These are phyloP conservation scores for Melampsora larici-populina DNA, from an alignment of 1,284 basidiomycete genomes.

Conservation along the genomic window DNA sequence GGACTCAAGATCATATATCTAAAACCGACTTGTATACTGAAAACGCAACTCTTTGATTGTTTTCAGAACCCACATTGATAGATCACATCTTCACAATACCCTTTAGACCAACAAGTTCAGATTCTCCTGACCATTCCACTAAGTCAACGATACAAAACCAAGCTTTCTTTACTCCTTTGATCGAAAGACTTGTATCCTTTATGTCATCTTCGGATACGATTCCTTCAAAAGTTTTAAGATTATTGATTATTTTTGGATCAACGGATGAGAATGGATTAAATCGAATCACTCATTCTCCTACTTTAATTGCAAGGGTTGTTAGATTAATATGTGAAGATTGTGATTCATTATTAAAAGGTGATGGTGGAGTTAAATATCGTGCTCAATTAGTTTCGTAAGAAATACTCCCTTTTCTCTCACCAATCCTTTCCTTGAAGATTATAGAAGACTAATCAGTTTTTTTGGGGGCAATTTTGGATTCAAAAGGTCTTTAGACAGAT, in stretches of 20 bases:
- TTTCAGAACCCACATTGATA: too few species aligned
- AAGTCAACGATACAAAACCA: too few species aligned
- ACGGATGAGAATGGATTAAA: background rate
- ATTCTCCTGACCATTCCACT: too few species aligned
- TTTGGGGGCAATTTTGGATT: background rate
- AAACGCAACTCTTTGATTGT: too few species aligned
- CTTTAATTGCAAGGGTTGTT: background rate
- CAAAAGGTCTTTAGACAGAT: conserved; percentile 12
- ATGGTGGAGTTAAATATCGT: conserved; percentile 6
- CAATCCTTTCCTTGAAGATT: background rate
- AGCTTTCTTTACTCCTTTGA: background rate
- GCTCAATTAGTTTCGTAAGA: conserved; percentile 9
- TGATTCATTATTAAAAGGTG: conserved; percentile 13
- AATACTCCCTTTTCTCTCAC: too few species aligned
- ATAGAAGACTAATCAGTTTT: background rate
- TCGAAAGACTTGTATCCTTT: conserved; percentile 2
- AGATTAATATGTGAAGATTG: background rate
- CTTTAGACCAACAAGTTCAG: too few species aligned
- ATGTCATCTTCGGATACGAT: background rate
- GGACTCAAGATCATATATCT: too few species aligned
- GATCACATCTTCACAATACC: too few species aligned
- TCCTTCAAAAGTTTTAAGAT: background rate
- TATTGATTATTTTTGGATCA: background rate
- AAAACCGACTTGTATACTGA: too few species aligned
- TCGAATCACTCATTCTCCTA: background rate